These are phyloP conservation scores for Metarhizium guizhouense DNA, from an alignment of 2,329 filamentous ascomycete genomes.

Conservation along the genomic window DNA sequence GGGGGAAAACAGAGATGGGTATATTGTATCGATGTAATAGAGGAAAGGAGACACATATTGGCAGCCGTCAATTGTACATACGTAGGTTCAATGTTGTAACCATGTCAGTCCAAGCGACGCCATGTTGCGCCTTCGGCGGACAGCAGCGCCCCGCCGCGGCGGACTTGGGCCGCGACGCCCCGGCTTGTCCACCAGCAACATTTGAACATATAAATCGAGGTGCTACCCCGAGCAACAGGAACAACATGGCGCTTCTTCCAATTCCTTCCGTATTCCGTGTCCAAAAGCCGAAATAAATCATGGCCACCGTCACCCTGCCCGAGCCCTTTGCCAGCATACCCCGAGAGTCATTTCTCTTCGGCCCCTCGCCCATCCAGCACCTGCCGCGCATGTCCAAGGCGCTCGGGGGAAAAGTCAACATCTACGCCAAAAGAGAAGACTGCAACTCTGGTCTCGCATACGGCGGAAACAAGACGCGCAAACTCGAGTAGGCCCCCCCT, in stretches of 20 bases:
- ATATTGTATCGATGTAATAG: no score
- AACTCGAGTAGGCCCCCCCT: constrained; percentile 44
- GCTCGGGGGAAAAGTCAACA: constrained; percentile 48
- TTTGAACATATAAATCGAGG: no score
- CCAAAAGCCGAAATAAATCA: not conserved
- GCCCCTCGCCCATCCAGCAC: constrained; percentile 58
- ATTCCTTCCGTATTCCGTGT: no score
- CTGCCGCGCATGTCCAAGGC: constrained; percentile 56
- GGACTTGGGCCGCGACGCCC: not conserved
- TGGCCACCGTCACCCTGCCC: constrained; percentile 30
- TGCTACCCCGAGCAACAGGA: no score
- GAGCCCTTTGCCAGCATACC: constrained; percentile 56
- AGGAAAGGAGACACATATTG: no score
- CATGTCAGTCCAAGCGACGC: not conserved
- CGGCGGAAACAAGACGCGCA: constrained; percentile 62
- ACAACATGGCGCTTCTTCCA: no score
- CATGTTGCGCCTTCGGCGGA: not conserved
- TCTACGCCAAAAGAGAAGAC: constrained; percentile 67
- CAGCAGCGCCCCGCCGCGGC: not conserved
- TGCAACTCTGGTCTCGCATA: constrained; percentile 59
- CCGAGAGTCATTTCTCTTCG: constrained; percentile 52
- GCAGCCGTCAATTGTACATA: no score
- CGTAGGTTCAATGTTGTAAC: no score
- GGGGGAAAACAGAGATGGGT: not conserved
- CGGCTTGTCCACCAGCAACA: no score